Conservation (phyloP, 345 rosid species). For the Euphorbia pulcherrima region DNA sequence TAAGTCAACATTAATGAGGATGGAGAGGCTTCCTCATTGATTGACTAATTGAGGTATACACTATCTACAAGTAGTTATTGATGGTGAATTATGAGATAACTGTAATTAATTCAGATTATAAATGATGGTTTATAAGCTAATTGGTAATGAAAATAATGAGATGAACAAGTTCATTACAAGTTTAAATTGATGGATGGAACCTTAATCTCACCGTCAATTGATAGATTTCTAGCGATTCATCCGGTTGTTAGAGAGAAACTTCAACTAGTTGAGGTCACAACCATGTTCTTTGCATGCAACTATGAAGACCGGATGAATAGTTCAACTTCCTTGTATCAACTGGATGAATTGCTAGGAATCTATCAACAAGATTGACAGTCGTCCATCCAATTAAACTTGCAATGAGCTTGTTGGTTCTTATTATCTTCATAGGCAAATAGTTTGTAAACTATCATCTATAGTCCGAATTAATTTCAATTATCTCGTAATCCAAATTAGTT, state of each 20-base stretch:
- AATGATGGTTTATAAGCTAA: background rate
- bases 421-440: conserved; percentile 13
- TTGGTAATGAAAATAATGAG: conserved; percentile 12
- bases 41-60: conserved; percentile 84
- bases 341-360: conserved; percentile 67
- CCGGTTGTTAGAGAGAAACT: conserved; percentile 78
- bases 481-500: no score
- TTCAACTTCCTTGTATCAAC: conserved; percentile 83
- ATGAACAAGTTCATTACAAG: conserved; percentile 91
- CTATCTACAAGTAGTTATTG: conserved; percentile 11
- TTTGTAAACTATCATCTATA: background rate
- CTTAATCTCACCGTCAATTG: conserved; percentile 81
- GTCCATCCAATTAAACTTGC: conserved; percentile 96
- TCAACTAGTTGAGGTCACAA: conserved; percentile 89
- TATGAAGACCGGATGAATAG: conserved; percentile 96
- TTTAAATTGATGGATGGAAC: conserved; percentile 98
- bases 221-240: conserved; percentile 74
- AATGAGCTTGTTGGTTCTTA: conserved; percentile 68
- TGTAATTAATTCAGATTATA: background rate
- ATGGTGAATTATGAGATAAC: no score
- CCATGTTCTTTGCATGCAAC: conserved; percentile 96
- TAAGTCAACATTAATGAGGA: conserved; percentile 76
- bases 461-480: background rate
- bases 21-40: conserved; percentile 95
- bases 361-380: conserved; percentile 95